A percentile compares a stretch with the other conserved stretches of the same genome.
phyloP scores from a whole-genome alignment of 1,284 basidiomycete genomes.

The Ceratobasidium sp. region DNA sequence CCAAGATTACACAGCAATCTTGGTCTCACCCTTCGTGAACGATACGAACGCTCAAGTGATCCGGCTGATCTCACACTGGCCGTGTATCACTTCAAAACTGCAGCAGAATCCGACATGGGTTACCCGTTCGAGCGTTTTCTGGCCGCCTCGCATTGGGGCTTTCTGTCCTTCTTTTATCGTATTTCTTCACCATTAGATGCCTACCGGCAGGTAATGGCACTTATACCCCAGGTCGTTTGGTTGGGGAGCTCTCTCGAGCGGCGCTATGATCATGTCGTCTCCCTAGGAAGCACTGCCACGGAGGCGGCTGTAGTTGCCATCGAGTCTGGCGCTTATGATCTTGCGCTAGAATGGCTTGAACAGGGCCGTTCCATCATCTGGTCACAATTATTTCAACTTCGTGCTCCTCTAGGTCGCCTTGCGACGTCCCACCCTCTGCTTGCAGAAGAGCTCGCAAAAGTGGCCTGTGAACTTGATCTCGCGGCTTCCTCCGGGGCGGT shows the following conservation, averaged over 20 bases:
- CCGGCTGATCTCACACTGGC: background rate
- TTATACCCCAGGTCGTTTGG: constrained; percentile 5
- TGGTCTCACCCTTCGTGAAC: background rate
- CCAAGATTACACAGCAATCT: background rate
- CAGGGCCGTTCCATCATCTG: background rate
- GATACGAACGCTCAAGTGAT: background rate
- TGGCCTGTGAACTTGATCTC: background rate
- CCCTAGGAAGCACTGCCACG: background rate
- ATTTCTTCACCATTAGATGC: background rate
- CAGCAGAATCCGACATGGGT: background rate
- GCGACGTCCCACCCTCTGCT: background rate
- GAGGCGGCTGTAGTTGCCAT: constrained; percentile 44
- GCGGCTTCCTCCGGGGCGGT: background rate
- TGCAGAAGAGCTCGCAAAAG: background rate
- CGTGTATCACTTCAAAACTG: background rate
- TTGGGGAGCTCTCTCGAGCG: background rate
- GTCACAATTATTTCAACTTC: background rate
- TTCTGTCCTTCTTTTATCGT: background rate
- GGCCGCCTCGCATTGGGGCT: background rate
- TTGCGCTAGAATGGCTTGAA: background rate
- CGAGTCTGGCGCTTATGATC: background rate
- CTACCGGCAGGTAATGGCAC: background rate
- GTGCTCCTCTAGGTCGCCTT: background rate
- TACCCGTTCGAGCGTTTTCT: background rate
- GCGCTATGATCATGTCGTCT: background rate